Evolutionary conservation across 1,139 yeast species (phyloP).

Genomic region (Sugiyamaella sp.): DNA sequence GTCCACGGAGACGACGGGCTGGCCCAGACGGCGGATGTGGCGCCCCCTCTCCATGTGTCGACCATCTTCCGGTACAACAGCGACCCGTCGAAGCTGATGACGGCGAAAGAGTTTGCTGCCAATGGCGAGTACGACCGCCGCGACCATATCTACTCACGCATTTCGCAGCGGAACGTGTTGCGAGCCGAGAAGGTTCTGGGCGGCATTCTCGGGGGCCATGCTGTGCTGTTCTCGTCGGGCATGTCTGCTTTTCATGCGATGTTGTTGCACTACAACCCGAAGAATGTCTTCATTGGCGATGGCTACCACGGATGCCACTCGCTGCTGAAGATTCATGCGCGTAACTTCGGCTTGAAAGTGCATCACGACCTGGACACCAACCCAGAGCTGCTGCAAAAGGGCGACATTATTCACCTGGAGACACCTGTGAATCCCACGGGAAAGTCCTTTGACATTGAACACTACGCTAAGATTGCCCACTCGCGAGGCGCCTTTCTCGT

Average conservation of each 20-base stretch:
- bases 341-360: constrained; percentile 62
- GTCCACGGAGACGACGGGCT: constrained; percentile 41
- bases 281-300: constrained; percentile 70
- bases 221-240: constrained; percentile 76
- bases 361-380: constrained; percentile 55
- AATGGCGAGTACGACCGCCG: constrained; percentile 39
- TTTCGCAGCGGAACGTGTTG: constrained; percentile 69
- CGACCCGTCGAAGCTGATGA: constrained; percentile 56
- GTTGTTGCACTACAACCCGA: constrained; percentile 71
- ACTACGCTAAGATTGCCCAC: constrained; percentile 70
- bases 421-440: constrained; percentile 91
- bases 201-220: constrained; percentile 54
- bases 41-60: constrained; percentile 79
- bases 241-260: constrained; percentile 80
- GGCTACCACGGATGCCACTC: constrained; percentile 88
- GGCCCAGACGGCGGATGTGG: constrained; percentile 53
- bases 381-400: constrained; percentile 56
- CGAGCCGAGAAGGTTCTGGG: constrained; percentile 71
- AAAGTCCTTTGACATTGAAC: constrained; percentile 59
- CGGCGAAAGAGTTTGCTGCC: constrained; percentile 48
- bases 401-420: constrained; percentile 83
- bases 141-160: constrained; percentile 60
- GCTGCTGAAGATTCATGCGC: constrained; percentile 60
- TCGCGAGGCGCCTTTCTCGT: constrained; percentile 64
- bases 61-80: constrained; percentile 72